phyloP scores from a whole-genome alignment of 495 filamentous ascomycete genomes.

The Acidiella bohemica region DNA sequence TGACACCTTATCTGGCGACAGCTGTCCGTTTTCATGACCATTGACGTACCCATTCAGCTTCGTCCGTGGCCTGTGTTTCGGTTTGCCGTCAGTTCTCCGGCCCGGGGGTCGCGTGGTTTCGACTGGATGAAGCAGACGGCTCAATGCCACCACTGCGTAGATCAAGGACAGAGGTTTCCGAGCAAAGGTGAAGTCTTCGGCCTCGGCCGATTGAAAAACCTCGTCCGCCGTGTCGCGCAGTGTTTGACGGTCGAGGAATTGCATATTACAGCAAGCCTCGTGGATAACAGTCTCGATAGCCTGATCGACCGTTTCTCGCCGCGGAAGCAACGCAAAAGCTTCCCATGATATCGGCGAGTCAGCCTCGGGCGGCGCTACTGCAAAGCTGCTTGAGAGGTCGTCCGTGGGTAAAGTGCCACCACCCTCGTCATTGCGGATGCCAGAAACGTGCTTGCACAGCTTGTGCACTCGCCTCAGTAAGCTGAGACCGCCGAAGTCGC shows the following conservation, averaged over 20 bases:
- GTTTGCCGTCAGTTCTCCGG: no score
- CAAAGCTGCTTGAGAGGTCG: conserved; percentile 10
- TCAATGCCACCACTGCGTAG: conserved; percentile 10
- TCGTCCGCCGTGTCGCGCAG: background rate
- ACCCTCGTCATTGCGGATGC: background rate
- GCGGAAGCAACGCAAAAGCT: conserved; percentile 11
- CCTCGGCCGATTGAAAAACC: conserved; percentile 6
- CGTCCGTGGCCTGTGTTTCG: background rate
- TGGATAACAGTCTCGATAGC: conserved; percentile 8
- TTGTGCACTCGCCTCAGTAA: conserved; percentile 10
- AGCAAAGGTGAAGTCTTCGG: background rate
- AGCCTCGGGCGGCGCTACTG: conserved; percentile 5
- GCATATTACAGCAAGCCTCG: conserved; percentile 15
- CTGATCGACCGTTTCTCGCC: conserved; percentile 1
- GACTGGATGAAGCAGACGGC: conserved; percentile 2
- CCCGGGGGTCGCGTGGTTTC: no score
- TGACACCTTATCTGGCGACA: no score
- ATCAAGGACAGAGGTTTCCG: conserved; percentile 10
- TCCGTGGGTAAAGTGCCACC: background rate
- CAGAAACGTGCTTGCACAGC: conserved; percentile 9
- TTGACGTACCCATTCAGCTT: background rate
- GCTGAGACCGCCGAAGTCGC: conserved; percentile 11
- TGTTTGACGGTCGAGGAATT: conserved; percentile 8
- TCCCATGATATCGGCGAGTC: conserved; percentile 7
- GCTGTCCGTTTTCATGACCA: no score